Base-by-base conservation (phyloP, 768 basidiomycete genomes). In the Tremella fuciformis region DNA sequence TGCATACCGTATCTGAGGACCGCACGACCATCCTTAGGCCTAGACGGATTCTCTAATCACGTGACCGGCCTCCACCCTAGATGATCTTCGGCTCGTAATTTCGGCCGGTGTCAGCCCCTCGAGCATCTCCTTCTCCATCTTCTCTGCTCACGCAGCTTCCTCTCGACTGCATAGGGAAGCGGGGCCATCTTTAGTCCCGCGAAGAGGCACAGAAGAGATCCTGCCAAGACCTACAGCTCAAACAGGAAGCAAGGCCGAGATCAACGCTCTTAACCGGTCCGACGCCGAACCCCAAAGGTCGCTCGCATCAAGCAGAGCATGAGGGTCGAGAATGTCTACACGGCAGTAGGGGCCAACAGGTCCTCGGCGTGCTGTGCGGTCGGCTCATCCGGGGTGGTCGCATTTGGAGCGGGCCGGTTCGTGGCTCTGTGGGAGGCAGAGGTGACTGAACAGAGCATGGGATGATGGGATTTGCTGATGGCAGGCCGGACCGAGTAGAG, bases 341-440 rank as follows among this genome's bases (percentile, higher is more conserved):
- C 71, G 19, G 71, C 76, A 0, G 56, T 74, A 11, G 76, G 76
- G 0, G 63, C 65, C 26, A 79, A 78, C 61, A 61, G 75, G 3
- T 65, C 74, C 8, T 70, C 72, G 0, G 71, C 69, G n/a, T 74
- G 75, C 26, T 60, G 76, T 6, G 76, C 65, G 9, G 63, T 59
- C 18, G 59, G 67, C 4, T 29, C 54, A 0, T 69, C 71, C 37
- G 78, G 77, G 13, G 73, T 83, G 3, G 74, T 85, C n/a, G 84
- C 81, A 0, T 86, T 83, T 59, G 87, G 83, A 13, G 79, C 85
- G 0, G 81, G 81, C 6, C 82, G 79, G 47, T 76, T 83, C 15
- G 71, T 88, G 2, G 83, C 84, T 0, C 73, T 87, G 3, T 88
- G 86, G 86, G 65, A 85, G 50, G 66, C 82, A 2, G 75, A 79